Base-by-base conservation (phyloP, 1,284 basidiomycete species). In the Amylostereum chailletii region DNA sequence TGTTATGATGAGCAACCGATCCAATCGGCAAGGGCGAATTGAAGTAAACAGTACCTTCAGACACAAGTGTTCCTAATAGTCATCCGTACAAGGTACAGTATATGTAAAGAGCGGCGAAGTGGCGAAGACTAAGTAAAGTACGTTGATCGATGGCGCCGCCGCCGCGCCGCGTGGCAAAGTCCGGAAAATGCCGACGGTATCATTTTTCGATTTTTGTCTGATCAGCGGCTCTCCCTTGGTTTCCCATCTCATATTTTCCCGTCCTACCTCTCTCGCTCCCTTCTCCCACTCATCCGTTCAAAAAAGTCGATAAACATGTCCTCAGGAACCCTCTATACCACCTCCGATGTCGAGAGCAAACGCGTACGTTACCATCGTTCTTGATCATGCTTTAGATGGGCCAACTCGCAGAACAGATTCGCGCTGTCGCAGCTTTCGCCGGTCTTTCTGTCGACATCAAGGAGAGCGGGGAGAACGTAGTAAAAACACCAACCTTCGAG, bases 401-500 rank as follows among this genome's bases (percentile, higher is more conserved):
- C 34, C 7, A 27, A 9, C 3, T 5, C 31, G n/a, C 27, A 34
- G 29, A 39, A 45, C 64, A 93, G 83, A 82, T 88, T 65, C 77
- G 70, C 55, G 84, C 86, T 46, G 77, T 74, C 55, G 90, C 88
- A 56, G 85, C 86, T 50, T 72, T 81, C 51, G 83, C 74, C 50
- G 87, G 83, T 48, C 64, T 91, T 58, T 73, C 83, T 54, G 64
- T 94, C 60, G 79, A 86, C 54, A 53, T 75, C 53, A 75, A 79
- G 41, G 64, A 69, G 34, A 60, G 54, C 55, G 88, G 86, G 65
- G 75, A 74, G 58, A 83, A 86, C 63, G 74, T 71, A 53, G 76
- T 86, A 55, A 90, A 90, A 75, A 81, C 94, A 59, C 94, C 95
- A 40, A 84, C 84, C 36, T 81, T 90, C 51, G 88, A 93, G 66